Conservation (phyloP, 2,329 filamentous ascomycete genomes). For the Diaporthe helianthi region DNA sequence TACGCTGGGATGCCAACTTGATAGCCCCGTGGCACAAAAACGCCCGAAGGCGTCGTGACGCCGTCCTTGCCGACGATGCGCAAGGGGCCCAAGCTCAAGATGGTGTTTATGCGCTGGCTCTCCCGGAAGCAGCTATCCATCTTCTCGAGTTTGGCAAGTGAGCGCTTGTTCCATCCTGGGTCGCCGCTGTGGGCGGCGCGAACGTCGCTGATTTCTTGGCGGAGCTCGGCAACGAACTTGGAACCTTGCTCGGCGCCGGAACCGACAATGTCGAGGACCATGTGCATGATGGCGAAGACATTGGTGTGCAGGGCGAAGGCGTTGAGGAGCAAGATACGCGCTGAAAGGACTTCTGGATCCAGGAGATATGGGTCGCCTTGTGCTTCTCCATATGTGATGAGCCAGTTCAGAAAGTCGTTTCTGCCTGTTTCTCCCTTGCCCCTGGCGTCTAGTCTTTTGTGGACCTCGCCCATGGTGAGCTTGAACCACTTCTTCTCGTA, state of each 20-base stretch:
- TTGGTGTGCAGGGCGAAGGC: slow-evolving; percentile 31
- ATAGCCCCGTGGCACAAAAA: slow-evolving; percentile 44
- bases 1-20: slow-evolving; percentile 48
- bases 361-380: slow-evolving; percentile 26
- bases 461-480: slow-evolving; percentile 23
- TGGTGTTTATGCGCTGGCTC: slow-evolving; percentile 48
- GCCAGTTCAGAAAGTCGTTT: slow-evolving; percentile 29
- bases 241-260: slow-evolving; percentile 22
- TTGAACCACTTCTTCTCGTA: slow-evolving; percentile 28
- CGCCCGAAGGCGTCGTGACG: slow-evolving; percentile 44
- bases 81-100: slow-evolving; percentile 47
- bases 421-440: slow-evolving; percentile 13
- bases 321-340: slow-evolving; percentile 29
- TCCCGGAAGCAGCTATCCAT: slow-evolving; percentile 52
- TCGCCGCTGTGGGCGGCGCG: slow-evolving; percentile 16
- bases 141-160: slow-evolving; percentile 45
- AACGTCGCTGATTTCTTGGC: slow-evolving; percentile 26
- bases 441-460: neutral
- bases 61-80: slow-evolving; percentile 46
- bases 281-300: slow-evolving; percentile 29
- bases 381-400: slow-evolving; percentile 25
- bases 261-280: slow-evolving; percentile 30
- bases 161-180: slow-evolving; percentile 45
- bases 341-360: slow-evolving; percentile 27
- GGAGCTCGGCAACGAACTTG: slow-evolving; percentile 18